Evolutionary conservation across 2,329 filamentous ascomycete species (phyloP).

Genomic region (Grosmannia huntii): DNA sequence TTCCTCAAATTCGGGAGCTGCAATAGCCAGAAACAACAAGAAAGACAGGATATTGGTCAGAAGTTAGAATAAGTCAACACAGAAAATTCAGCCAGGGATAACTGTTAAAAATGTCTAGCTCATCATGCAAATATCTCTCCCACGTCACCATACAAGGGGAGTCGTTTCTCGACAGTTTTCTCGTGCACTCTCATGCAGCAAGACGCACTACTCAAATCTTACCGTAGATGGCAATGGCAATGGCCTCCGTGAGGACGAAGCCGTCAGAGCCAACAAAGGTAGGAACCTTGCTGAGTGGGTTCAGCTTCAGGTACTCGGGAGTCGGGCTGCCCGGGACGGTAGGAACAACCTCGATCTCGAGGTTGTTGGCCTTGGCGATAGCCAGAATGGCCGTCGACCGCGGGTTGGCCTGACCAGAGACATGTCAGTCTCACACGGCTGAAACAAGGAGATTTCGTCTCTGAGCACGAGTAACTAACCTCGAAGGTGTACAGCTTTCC

Average conservation of each 20-base stretch:
- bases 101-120: conserved; percentile 71
- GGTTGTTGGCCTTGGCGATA: conserved; percentile 93
- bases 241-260: conserved; percentile 75
- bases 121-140: conserved; percentile 39
- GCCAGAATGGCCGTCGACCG: conserved; percentile 81
- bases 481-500: conserved; percentile 69
- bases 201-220: conserved; percentile 32
- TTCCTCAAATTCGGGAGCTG: not conserved
- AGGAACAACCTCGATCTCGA: conserved; percentile 78
- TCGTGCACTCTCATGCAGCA: not conserved
- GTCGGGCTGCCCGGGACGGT: conserved; percentile 53
- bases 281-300: conserved; percentile 82
- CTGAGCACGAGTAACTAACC: not conserved
- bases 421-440: not conserved
- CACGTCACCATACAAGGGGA: conserved; percentile 10
- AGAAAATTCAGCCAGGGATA: conserved; percentile 91
- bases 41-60: conserved; percentile 38
- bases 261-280: conserved; percentile 88
- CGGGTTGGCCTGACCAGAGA: conserved; percentile 57
- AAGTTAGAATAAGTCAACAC: conserved; percentile 90
- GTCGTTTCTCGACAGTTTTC: not conserved
- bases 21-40: conserved; percentile 14
- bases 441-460: not conserved
- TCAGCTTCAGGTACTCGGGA: conserved; percentile 71
- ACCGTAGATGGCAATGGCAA: conserved; percentile 97